Percentiles rank a stretch among this genome's conserved stretches.
Conservation (phyloP, 805 yeast species). For the Grigorovia transvaalensis region DNA sequence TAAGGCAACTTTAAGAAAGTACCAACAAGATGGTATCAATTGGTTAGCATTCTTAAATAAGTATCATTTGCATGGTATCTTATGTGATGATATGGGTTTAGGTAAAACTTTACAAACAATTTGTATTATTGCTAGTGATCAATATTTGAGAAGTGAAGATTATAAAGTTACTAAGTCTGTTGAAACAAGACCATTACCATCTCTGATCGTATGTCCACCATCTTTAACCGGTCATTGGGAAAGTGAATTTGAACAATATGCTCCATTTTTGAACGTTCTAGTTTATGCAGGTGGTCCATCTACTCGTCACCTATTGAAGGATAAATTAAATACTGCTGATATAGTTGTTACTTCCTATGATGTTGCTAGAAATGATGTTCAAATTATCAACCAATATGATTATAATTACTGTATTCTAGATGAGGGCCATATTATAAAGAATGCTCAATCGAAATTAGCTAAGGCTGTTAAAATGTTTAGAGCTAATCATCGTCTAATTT, state of each 20-base stretch:
- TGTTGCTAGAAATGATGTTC: constrained; percentile 87
- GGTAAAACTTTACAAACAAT: constrained; percentile 96
- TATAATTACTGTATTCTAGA: constrained; percentile 93
- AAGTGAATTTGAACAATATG: constrained; percentile 81
- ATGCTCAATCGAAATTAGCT: constrained; percentile 77
- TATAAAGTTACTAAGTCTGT: constrained; percentile 45
- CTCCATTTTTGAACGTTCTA: constrained; percentile 72
- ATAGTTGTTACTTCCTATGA: constrained; percentile 92
- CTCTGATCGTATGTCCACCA: constrained; percentile 90
- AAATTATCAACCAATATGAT: constrained; percentile 45
- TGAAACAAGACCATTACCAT: constrained; percentile 68
- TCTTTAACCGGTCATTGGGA: constrained; percentile 99
- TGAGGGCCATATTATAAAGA: constrained; percentile 96
- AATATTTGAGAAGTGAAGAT: constrained; percentile 69
- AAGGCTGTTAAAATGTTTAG: constrained; percentile 72
- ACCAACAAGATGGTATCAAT: constrained; percentile 97
- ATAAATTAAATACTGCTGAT: constrained; percentile 50
- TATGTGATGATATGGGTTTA: constrained; percentile 99
- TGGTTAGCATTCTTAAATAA: constrained; percentile 95
- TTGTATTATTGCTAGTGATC: constrained; percentile 95
- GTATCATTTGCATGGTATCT: constrained; percentile 90
- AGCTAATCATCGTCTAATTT: constrained; percentile 82
- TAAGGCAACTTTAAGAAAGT: constrained; percentile 83
- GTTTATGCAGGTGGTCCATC: constrained; percentile 94
- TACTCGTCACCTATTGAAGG: constrained; percentile 46